These are phyloP conservation scores for Hypomontagnella monticulosa DNA, from an alignment of 495 filamentous ascomycete species.

Conservation along the genomic window DNA sequence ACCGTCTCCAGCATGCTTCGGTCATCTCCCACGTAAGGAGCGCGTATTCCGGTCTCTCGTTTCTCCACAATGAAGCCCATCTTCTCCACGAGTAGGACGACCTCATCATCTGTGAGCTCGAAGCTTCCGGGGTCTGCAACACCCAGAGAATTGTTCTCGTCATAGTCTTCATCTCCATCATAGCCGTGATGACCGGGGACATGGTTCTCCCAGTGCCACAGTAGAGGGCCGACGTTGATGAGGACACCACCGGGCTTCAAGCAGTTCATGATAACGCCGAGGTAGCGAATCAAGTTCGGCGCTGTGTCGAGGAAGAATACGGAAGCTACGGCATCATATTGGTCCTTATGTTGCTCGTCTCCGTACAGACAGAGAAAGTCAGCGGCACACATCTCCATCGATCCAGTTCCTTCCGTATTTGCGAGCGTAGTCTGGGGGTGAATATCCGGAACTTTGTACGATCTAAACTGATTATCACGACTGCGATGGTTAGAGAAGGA, in stretches of 20 bases:
- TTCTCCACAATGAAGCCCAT: constrained; percentile 80
- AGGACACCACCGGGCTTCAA: constrained; percentile 81
- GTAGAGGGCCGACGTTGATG: constrained; percentile 87
- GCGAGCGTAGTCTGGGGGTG: constrained; percentile 70
- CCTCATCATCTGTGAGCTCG: constrained; percentile 88
- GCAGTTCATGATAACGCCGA: constrained; percentile 82
- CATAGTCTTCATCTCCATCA: constrained; percentile 54
- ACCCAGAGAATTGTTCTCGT: constrained; percentile 57
- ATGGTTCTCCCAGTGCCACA: constrained; percentile 85
- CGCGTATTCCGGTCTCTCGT: constrained; percentile 61
- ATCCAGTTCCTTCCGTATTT: constrained; percentile 53
- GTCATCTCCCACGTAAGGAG: constrained; percentile 86
- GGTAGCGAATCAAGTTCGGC: constrained; percentile 87
- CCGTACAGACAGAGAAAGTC: constrained; percentile 85
- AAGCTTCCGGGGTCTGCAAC: constrained; percentile 84
- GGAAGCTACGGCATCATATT: constrained; percentile 83
- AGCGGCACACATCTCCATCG: constrained; percentile 86
- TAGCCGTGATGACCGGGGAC: constrained; percentile 56
- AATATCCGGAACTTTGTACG: constrained; percentile 78
- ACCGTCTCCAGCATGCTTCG: constrained; percentile 85
- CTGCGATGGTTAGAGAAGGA: constrained; percentile 81
- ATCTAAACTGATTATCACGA: constrained; percentile 74
- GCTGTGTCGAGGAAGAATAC: constrained; percentile 98
- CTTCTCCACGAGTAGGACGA: constrained; percentile 75
- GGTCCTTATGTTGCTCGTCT: constrained; percentile 61